These are phyloP conservation scores for Leccinum fuscescens DNA, from an alignment of 1,284 basidiomycete species.

Conservation along the genomic window DNA sequence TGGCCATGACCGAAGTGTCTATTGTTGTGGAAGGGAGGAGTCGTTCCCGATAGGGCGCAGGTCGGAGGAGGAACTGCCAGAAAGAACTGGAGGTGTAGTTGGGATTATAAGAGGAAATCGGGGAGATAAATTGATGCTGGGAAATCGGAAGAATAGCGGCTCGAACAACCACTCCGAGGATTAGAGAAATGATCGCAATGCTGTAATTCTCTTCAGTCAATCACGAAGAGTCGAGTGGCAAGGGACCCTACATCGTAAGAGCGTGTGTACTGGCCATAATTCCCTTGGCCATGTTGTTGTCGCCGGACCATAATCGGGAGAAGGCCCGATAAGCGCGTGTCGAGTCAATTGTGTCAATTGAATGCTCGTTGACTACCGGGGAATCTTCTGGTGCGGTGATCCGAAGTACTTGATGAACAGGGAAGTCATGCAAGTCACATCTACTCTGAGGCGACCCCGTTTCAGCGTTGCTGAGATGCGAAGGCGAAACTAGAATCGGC, in stretches of 20 bases:
- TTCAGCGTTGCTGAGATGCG: constrained; percentile 32
- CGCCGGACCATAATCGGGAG: constrained; percentile 42
- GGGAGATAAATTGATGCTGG: constrained; percentile 28
- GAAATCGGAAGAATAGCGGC: constrained; percentile 48
- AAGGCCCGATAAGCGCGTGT: constrained; percentile 45
- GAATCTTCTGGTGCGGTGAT: constrained; percentile 36
- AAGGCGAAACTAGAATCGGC: constrained; percentile 48
- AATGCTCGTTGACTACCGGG: constrained; percentile 46
- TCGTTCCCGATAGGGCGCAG: constrained; percentile 37
- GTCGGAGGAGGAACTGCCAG: constrained; percentile 35
- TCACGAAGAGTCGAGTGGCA: constrained; percentile 9
- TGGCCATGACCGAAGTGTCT: constrained; percentile 29
- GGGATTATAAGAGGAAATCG: constrained; percentile 9
- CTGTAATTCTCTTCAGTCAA: constrained; percentile 36
- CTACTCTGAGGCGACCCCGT: constrained; percentile 42
- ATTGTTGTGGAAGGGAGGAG: constrained; percentile 32
- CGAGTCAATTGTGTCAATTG: constrained; percentile 43
- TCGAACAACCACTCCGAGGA: constrained; percentile 64
- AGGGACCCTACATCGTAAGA: constrained; percentile 55
- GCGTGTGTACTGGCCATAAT: constrained; percentile 49
- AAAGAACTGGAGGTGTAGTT: constrained; percentile 25
- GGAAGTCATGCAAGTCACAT: constrained; percentile 49
- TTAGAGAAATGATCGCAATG: constrained; percentile 62
- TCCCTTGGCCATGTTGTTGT: constrained; percentile 36
- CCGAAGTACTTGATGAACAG: constrained; percentile 41